These are phyloP conservation scores for Rhododendron simsii DNA, from an alignment of 148 eudicot species.

Conservation along the genomic window DNA sequence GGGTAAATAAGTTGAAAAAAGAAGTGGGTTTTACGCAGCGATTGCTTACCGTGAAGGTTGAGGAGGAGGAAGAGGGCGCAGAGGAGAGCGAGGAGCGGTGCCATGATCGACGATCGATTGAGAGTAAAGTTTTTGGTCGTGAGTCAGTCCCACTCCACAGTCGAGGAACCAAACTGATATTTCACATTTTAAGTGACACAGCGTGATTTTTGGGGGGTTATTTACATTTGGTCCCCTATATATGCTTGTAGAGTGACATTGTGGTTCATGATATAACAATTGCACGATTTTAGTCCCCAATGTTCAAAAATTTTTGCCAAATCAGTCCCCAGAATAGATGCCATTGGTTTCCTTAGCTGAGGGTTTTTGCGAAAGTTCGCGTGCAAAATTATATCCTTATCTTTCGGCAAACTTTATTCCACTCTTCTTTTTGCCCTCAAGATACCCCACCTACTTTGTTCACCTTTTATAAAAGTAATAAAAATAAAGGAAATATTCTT, in stretches of 20 bases:
- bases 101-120: background rate
- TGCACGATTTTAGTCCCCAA: too few species aligned
- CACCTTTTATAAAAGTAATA: too few species aligned
- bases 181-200: background rate
- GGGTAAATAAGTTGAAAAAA: background rate
- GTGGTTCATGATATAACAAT: background rate
- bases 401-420: too few species aligned
- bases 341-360: too few species aligned
- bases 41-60: background rate
- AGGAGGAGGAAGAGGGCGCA: background rate
- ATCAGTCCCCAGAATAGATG: background rate
- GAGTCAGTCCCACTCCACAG: background rate
- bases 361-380: too few species aligned
- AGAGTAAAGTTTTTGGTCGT: background rate
- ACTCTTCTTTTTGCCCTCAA: too few species aligned
- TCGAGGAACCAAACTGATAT: background rate
- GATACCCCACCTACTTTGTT: too few species aligned
- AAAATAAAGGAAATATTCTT: too few species aligned
- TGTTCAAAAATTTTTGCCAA: too few species aligned
- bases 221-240: background rate
- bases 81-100: background rate
- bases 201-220: too few species aligned
- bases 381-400: too few species aligned
- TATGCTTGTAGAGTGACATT: background rate
- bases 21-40: background rate